phyloP scores from a whole-genome alignment of 2,329 filamentous ascomycete genomes.

The Davidsoniella virescens region DNA sequence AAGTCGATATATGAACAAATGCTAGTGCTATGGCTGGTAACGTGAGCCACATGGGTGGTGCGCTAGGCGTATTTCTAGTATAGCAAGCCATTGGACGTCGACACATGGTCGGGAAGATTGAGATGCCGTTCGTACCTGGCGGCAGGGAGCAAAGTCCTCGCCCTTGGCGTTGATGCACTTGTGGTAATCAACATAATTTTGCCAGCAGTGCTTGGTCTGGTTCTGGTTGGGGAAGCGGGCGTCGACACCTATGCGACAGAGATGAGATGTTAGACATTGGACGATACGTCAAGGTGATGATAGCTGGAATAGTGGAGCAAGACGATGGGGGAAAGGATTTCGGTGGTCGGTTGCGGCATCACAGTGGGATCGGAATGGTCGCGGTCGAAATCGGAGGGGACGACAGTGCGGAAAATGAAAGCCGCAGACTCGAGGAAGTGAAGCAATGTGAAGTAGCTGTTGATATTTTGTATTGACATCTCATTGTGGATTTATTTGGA shows the following conservation, averaged over 20 bases:
- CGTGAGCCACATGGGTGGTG: not conserved
- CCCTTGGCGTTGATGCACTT: conserved; percentile 98
- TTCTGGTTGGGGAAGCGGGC: conserved; percentile 98
- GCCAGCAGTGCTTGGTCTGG: conserved; percentile 99
- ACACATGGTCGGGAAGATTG: not conserved
- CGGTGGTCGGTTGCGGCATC: not conserved
- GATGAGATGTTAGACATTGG: conserved; percentile 4
- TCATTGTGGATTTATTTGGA: no score
- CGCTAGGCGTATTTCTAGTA: not conserved
- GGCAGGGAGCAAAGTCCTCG: conserved; percentile 94
- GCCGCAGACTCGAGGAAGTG: not conserved
- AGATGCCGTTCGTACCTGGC: conserved; percentile 49
- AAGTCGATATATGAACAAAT: not conserved
- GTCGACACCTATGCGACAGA: conserved; percentile 59
- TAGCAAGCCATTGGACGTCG: not conserved
- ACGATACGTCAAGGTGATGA: not conserved
- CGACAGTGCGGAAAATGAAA: not conserved
- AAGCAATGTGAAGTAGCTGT: not conserved
- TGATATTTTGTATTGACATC: not conserved
- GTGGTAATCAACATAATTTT: conserved; percentile 99
- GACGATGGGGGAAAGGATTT: not conserved
- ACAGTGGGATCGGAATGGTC: not conserved
- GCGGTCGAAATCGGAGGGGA: conserved; percentile 13
- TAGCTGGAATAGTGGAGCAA: not conserved
- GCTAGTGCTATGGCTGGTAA: not conserved